phyloP scores from a whole-genome alignment of 108 stramenopile species.

The Schizochytrium sp. region DNA sequence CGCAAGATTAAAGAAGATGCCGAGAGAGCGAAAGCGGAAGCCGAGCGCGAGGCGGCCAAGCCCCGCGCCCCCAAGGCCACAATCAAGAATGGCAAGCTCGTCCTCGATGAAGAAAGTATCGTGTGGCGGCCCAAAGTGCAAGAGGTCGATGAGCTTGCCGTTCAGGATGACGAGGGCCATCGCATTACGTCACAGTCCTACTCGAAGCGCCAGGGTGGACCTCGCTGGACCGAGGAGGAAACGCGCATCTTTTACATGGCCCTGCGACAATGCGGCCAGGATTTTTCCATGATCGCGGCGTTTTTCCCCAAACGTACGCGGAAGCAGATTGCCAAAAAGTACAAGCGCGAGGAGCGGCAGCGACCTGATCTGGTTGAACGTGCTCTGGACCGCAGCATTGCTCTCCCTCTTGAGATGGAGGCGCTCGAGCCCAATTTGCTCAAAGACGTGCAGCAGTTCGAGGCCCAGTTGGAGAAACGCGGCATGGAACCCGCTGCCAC shows the following conservation, averaged over 20 bases:
- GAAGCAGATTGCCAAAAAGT: conserved; percentile 1
- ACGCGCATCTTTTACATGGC: conserved; percentile 19
- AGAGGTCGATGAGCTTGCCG: background rate
- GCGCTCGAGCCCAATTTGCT: background rate
- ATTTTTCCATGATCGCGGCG: conserved; percentile 1
- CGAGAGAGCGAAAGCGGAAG: background rate
- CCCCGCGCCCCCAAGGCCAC: background rate
- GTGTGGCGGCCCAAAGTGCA: background rate
- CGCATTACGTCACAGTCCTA: background rate
- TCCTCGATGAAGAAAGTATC: background rate
- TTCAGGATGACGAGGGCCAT: background rate
- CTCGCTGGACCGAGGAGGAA: conserved; percentile 9
- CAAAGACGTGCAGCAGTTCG: no score
- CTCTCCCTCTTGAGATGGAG: background rate
- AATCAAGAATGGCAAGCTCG: background rate
- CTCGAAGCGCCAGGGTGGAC: background rate
- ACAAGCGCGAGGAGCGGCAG: background rate
- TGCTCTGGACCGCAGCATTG: background rate
- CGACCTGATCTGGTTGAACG: background rate
- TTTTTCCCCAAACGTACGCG: conserved; percentile 8
- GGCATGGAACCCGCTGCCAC: no score
- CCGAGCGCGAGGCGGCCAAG: background rate
- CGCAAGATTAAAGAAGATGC: background rate
- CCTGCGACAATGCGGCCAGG: background rate
- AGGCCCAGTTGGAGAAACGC: no score